Base-by-base conservation (phyloP, 139 green algal species). In the Deuterostichococcus epilithicus region DNA sequence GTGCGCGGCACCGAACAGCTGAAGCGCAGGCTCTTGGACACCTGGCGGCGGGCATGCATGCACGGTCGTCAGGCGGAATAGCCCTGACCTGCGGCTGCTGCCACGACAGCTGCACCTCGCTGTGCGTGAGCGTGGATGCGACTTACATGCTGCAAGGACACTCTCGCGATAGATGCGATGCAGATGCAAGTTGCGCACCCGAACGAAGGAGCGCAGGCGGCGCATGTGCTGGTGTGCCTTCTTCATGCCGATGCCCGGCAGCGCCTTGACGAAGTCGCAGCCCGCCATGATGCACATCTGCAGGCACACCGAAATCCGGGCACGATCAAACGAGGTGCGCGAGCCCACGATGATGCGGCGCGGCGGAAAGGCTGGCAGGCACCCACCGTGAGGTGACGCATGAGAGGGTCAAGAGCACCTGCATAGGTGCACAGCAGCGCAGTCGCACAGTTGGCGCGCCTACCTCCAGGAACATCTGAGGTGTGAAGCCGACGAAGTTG, bases 201-300 rank as follows among this genome's bases (percentile, higher is more conserved):
- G 91, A 15, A 88, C 67, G 66, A 93, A 95, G 79, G 75, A 78
- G 36, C 81, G 84, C 73, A 87, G 86, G 59, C 89, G 87, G 18
- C 81, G 78, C 20, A 98, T 89, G 67, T 94, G 79, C 22, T 59
- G 74, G 75, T 98, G 91, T 10, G 95, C 94, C 80, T 93, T 97
- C 80, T 97, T 97, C 71, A 98, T 85, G 37, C 96, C 96, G 23
- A 99, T 92, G 60, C 87, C 86, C 0, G 82, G 82, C 67, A 98
- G 71, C 35, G 80, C 85, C 39, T 86, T 79, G 59, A 98, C 81
- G 78, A 98, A 99, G 85, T 99, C 96, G 74, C 96, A 99, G 10
- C 96, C 96, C 13, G 93, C 86, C 83, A 99, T 78, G 70, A 99
- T 91, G 82, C 96, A 99, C 89, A 97, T 97, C 88, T 97, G 84